These are phyloP conservation scores for Bondarzewia mesenterica DNA, from an alignment of 1,284 basidiomycete species.

Conservation along the genomic window DNA sequence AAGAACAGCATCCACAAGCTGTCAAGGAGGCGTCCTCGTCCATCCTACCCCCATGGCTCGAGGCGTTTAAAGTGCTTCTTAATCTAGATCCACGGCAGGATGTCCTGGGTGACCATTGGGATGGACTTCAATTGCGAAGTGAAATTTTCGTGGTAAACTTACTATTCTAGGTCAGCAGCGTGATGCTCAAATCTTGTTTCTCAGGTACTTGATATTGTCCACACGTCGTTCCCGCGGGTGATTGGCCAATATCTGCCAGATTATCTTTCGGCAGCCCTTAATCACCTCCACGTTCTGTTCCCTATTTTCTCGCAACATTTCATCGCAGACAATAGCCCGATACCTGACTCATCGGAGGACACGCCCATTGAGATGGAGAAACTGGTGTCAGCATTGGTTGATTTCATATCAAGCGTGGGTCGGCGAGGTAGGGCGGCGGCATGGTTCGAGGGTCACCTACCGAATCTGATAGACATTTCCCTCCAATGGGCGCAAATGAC, in stretches of 20 bases:
- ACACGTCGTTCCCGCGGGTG: conserved; percentile 68
- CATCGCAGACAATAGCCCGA: conserved; percentile 45
- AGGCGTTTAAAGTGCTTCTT: conserved; percentile 78
- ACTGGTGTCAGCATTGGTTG: conserved; percentile 72
- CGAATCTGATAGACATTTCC: conserved; percentile 48
- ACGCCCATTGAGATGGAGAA: conserved; percentile 71
- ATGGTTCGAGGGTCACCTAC: conserved; percentile 54
- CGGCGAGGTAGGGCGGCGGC: conserved; percentile 55
- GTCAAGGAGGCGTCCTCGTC: conserved; percentile 77
- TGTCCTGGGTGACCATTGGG: conserved; percentile 61
- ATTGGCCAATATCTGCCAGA: conserved; percentile 53
- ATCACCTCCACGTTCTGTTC: conserved; percentile 60
- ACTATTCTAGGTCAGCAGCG: not conserved
- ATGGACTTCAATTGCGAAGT: conserved; percentile 66
- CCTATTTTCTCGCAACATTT: conserved; percentile 66
- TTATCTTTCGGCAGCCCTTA: conserved; percentile 53
- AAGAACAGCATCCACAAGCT: conserved; percentile 82
- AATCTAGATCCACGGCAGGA: conserved; percentile 55
- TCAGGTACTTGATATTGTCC: conserved; percentile 45
- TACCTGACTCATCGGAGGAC: conserved; percentile 64
- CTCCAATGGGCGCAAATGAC: conserved; percentile 85
- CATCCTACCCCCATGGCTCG: conserved; percentile 85
- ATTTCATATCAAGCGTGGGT: conserved; percentile 64
- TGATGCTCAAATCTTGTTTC: not conserved
- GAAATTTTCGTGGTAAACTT: conserved; percentile 70